phyloP scores from a whole-genome alignment of 306 rosid species.

The Cucurbita argyrosperma region DNA sequence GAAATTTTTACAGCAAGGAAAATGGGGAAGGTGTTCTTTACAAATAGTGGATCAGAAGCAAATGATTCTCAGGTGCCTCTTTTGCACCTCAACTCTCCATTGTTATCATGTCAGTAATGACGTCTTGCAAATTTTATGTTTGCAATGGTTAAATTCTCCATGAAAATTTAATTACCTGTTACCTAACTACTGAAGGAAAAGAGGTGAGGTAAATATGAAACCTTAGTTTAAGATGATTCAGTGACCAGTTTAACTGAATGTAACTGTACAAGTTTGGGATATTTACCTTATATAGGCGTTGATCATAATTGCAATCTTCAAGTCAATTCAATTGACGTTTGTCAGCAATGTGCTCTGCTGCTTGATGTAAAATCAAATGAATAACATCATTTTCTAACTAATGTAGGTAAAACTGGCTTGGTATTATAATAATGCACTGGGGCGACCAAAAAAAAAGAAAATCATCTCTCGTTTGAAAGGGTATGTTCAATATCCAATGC shows the following conservation, averaged over 20 bases:
- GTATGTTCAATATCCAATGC: conserved; percentile 32
- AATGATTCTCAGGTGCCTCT: conserved; percentile 81
- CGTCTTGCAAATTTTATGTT: too few species aligned
- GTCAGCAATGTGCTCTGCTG: neutral
- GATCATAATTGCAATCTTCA: neutral
- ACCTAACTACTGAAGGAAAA: neutral
- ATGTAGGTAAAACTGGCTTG: conserved; percentile 89
- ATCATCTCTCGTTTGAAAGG: conserved; percentile 79
- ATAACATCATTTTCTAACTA: neutral
- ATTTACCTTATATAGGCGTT: neutral
- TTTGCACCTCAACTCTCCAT: conserved; percentile 9
- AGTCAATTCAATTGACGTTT: neutral
- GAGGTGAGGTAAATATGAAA: neutral
- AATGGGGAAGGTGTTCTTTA: conserved; percentile 85
- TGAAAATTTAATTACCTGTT: neutral
- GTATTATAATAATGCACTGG: conserved; percentile 94
- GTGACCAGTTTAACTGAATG: neutral
- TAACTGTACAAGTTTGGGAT: neutral
- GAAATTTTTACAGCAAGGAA: conserved; percentile 61
- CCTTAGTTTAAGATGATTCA: neutral
- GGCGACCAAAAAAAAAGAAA: conserved; percentile 82
- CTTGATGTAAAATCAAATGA: neutral
- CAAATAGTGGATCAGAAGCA: conserved; percentile 94
- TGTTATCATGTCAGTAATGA: neutral
- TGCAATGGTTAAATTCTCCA: neutral